Evolutionary conservation across 106 monocot species (phyloP), one percentile per base, ranked within the genome.

Genomic region (Dendrobium nobile): DNA sequence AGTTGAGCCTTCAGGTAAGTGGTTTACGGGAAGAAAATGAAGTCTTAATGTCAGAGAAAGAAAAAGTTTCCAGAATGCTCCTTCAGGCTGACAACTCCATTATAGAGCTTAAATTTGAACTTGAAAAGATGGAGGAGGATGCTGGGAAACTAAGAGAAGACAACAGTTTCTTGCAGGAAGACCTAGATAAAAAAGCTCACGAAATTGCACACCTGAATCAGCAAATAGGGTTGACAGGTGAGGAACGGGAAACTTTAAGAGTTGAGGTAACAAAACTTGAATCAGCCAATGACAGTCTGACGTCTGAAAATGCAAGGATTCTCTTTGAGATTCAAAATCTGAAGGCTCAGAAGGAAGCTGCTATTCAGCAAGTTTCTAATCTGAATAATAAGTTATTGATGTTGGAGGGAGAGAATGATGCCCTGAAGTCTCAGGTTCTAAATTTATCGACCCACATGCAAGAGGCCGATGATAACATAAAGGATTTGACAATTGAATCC

Each of bases 181-280:
- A 77, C 18, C 5, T 88, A 27, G 91, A 80, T 47, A 85, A 80
- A 58, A 86, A 87, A 82, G 77, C 79, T 73, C 83, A 85, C 37
- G 79, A 43, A 75, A 18, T 65, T 73, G 84, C 77, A 82, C 85
- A 24, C 82, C 80, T 78, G 85, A 82, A 79, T 85, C 81, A 73
- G 81, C 78, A 79, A 87, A 3, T 87, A 81, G 47, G 82, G 84
- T 54, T 86, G 73, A 51, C 82, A 85, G 40, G 89, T 77, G 68
- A 83, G 84, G 72, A 83, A 82, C 33, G 77, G 87, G 77, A 78
- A 59, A 31, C 40, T 31, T 59, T 68, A 17, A 55, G 37, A 75
- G 73, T 79, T 67, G 51, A 41, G 20, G 77, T 70, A 41, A 17
- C 27, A 24, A 48, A 80, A 15, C 43, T 81, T 67, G 72, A 81